Percentiles rank a stretch among this genome's conserved stretches.
phyloP scores from a whole-genome alignment of 306 rosid genomes.

The Sesbania bispinosa region DNA sequence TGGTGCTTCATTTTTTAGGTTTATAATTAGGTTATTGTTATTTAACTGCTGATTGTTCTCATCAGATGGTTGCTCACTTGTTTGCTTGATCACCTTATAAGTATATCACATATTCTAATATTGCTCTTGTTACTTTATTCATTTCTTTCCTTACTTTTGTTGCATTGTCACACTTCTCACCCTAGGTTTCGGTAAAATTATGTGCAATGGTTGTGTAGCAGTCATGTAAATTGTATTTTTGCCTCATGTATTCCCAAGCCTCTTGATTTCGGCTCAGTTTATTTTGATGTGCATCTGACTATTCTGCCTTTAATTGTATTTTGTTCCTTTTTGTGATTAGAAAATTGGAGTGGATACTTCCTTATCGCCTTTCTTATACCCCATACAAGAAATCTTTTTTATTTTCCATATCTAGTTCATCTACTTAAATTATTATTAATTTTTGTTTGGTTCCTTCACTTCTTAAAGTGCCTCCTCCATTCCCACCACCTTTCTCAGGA shows the following conservation, averaged over 20 bases:
- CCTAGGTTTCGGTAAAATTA: neutral
- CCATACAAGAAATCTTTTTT: neutral
- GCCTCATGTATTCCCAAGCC: neutral
- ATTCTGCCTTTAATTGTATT: constrained; percentile 3
- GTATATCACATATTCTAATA: neutral
- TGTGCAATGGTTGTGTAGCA: neutral
- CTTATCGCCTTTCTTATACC: neutral
- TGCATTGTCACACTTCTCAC: neutral
- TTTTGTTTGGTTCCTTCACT: constrained; percentile 46
- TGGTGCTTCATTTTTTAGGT: neutral
- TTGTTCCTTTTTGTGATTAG: constrained; percentile 16
- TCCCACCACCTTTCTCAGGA: constrained; percentile 92
- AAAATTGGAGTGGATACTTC: constrained; percentile 14
- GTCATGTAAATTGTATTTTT: constrained; percentile 7
- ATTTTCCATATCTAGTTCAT: neutral
- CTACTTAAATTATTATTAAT: constrained; percentile 31
- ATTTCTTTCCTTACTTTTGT: neutral
- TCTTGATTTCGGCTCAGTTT: neutral
- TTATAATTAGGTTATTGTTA: neutral
- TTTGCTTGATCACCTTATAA: constrained; percentile 16
- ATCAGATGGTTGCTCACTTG: neutral
- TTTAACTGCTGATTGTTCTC: neutral
- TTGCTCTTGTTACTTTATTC: neutral
- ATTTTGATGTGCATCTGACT: constrained; percentile 6
- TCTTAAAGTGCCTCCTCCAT: constrained; percentile 92